Conservation (phyloP, 192 early-diverging fungal species). For the Linnemannia exigua region DNA sequence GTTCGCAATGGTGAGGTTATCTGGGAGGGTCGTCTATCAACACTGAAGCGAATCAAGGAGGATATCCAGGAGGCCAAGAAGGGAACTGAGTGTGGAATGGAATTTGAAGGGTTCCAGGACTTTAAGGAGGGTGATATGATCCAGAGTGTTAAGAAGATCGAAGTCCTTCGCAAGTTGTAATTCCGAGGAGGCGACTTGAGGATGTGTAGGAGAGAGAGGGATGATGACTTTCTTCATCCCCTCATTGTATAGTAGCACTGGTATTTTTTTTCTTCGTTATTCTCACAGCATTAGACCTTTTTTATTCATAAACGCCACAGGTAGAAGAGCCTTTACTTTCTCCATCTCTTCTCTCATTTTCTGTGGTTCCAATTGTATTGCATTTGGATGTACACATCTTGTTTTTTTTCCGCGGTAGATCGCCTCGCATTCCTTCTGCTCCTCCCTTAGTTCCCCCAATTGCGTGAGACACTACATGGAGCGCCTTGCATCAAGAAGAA, state of each 20-base stretch:
- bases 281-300: too few relatives aligned
- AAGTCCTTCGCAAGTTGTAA: conserved; percentile 49
- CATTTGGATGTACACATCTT: too few relatives aligned
- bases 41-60: conserved; percentile 91
- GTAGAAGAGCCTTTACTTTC: too few relatives aligned
- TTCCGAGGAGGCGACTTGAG: background rate
- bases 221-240: background rate
- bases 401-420: too few relatives aligned
- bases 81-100: conserved; percentile 96
- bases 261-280: too few relatives aligned
- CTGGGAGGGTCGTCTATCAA: conserved; percentile 82
- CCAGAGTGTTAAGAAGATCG: conserved; percentile 71
- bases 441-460: too few relatives aligned
- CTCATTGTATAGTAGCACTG: background rate
- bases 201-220: background rate
- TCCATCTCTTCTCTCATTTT: too few relatives aligned
- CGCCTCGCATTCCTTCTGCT: too few relatives aligned
- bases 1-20: conserved; percentile 76
- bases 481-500: too few relatives aligned
- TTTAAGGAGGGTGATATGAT: conserved; percentile 88
- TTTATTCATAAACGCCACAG: too few relatives aligned
- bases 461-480: too few relatives aligned
- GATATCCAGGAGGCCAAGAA: conserved; percentile 91
- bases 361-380: too few relatives aligned
- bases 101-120: conserved; percentile 86